Evolutionary conservation across 352 stramenopile species (phyloP), one percentile per base, ranked within the genome.

Genomic region (Pythium brachiatum): DNA sequence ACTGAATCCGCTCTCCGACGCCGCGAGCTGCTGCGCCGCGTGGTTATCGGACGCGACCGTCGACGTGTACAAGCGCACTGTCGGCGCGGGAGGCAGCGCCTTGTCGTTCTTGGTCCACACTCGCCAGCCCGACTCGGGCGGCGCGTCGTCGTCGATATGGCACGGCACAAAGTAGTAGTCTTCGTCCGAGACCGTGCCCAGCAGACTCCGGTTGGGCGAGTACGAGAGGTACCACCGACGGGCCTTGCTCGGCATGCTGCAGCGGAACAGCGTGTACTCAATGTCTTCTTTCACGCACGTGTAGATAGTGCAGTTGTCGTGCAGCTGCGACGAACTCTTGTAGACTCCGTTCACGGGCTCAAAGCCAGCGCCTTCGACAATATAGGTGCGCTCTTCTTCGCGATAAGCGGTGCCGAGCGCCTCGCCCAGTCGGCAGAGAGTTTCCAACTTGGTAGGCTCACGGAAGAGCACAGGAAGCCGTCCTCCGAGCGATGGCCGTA

Each of bases 211-310:
- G 79, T 96, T 92, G 7, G 84, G 81, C 23, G 97, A 97, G 72
- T 98, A 97, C 48, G 92, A 98, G 57, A 99, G 96, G 74, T 99
- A 99, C 97, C 97, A 99, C 70, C 96, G 98, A 60, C 97, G 96
- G 39, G 97, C 88, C 62, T 98, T 97, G 65, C 91, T 98, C 13
- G 96, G 89, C 96, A 99, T 99, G 53, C 89, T 96, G 70, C 96
- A 99, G n/a, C 95, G 90, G 74, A 99, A 99, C 16, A 99, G 75
- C 18, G 95, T 99, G 53, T 98, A 95, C 72, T 94, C 76, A 64
- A 85, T 81, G 46, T 85, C 57, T 53, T 79, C 72, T 60, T 83
- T 86, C 39, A 73, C 60, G 57, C 76, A 89, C 53, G 81, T 64
- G 61, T 88, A 90, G 57, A 94, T 85, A 55, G 81, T 74, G 61